Evolutionary conservation across 2,329 filamentous ascomycete genomes (phyloP).

Genomic region (Aspergillus latus): DNA sequence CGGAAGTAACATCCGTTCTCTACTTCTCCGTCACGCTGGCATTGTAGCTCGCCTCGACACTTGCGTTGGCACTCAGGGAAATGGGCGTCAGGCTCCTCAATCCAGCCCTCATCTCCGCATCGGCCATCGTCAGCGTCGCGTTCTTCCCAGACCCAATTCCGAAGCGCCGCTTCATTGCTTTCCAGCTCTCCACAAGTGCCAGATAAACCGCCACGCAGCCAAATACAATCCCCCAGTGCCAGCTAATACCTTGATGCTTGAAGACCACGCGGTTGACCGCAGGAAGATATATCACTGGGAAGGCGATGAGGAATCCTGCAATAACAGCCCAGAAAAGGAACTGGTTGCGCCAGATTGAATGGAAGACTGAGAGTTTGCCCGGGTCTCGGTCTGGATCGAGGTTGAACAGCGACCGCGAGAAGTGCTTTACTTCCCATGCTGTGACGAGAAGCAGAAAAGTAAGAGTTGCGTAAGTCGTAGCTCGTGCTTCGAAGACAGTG

Average conservation of each 20-base stretch:
- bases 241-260: slow-evolving; percentile 63
- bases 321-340: slow-evolving; percentile 68
- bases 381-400: slow-evolving; percentile 56
- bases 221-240: slow-evolving; percentile 70
- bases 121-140: slow-evolving; percentile 30
- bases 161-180: slow-evolving; percentile 59
- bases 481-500: slow-evolving; percentile 65
- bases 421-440: slow-evolving; percentile 75
- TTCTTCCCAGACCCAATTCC: slow-evolving; percentile 37
- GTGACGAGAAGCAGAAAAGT: slow-evolving; percentile 74
- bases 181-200: slow-evolving; percentile 63
- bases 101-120: slow-evolving; percentile 35
- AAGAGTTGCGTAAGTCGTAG: slow-evolving; percentile 70
- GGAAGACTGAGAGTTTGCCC: slow-evolving; percentile 62
- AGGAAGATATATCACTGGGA: slow-evolving; percentile 66
- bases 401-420: slow-evolving; percentile 71
- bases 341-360: slow-evolving; percentile 67
- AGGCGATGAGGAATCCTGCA: slow-evolving; percentile 55
- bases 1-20: neutral
- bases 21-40: slow-evolving; percentile 19
- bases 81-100: slow-evolving; percentile 21
- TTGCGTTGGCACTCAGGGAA: slow-evolving; percentile 30
- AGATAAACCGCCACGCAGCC: slow-evolving; percentile 61
- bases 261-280: slow-evolving; percentile 64
- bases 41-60: slow-evolving; percentile 29